Percentiles rank a stretch among this genome's conserved stretches.
phyloP scores from a whole-genome alignment of 75 land plant genomes.

The Isoetes taiwanensis region DNA sequence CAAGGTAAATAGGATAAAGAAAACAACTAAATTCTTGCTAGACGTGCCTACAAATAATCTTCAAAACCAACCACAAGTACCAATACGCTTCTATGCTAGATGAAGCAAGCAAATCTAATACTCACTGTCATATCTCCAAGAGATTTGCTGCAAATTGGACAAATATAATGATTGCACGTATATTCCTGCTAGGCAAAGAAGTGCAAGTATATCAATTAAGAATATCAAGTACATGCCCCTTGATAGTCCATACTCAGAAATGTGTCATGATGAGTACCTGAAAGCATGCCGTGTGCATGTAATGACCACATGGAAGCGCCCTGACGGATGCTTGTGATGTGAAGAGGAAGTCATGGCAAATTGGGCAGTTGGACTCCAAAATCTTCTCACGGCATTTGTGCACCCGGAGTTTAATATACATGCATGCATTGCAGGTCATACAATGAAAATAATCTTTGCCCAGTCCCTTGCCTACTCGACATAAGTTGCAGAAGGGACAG shows the following conservation, averaged over 20 bases:
- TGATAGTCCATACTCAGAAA: too few species aligned
- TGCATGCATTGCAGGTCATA: constrained; percentile 85
- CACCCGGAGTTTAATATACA: constrained; percentile 35
- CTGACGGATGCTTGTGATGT: constrained; percentile 64
- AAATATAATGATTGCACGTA: constrained; percentile 61
- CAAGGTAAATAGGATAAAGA: background rate
- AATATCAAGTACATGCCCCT: background rate
- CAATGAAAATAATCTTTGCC: constrained; percentile 78
- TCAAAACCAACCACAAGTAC: background rate
- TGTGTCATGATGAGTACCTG: too few species aligned
- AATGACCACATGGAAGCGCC: constrained; percentile 82
- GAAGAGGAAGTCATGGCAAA: constrained; percentile 73
- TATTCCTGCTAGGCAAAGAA: constrained; percentile 36
- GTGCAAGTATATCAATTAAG: background rate
- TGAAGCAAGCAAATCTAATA: background rate
- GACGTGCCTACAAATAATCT: too few species aligned
- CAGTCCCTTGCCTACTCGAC: constrained; percentile 81
- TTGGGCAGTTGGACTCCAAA: constrained; percentile 75
- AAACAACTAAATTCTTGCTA: too few species aligned
- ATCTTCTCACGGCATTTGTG: constrained; percentile 77
- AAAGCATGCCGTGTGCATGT: constrained; percentile 84
- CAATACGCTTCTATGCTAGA: background rate
- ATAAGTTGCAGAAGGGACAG: constrained; percentile 80
- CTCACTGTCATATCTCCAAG: constrained; percentile 86
- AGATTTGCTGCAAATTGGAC: constrained; percentile 82